Percentiles rank a stretch among this genome's conserved stretches.
Conservation (phyloP, 2,329 filamentous ascomycete species). For the Sporothrix variecibatus region DNA sequence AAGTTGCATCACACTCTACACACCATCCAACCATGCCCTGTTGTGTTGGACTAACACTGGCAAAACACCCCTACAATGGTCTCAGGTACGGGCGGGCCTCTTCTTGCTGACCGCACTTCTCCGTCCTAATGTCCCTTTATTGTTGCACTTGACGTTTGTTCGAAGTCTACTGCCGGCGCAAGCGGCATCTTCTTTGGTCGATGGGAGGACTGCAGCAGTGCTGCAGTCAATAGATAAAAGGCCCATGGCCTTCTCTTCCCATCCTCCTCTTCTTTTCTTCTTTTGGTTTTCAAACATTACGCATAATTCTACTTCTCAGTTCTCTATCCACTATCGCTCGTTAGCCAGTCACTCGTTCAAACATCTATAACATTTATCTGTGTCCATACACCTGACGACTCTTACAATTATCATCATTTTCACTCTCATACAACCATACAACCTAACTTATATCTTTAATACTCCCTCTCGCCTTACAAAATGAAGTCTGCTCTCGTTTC, state of each 20-base stretch:
- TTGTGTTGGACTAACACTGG: neutral
- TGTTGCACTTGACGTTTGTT: neutral
- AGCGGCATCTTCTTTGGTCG: neutral
- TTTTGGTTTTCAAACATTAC: neutral
- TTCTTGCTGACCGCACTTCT: neutral
- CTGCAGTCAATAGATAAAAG: neutral
- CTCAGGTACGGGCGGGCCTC: neutral
- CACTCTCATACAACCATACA: neutral
- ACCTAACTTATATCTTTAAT: neutral
- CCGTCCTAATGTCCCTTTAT: neutral
- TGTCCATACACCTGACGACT: neutral
- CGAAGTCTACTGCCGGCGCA: neutral
- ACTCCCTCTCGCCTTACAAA: neutral
- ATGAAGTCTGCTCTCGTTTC: constrained; percentile 29
- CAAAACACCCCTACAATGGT: neutral
- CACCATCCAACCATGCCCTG: neutral
- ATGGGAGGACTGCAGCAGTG: neutral
- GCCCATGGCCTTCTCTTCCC: neutral
- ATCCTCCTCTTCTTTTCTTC: neutral
- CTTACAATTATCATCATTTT: neutral
- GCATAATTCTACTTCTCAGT: neutral
- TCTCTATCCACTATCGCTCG: constrained; percentile 8
- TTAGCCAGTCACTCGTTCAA: constrained; percentile 19
- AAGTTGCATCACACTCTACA: constrained; percentile 3
- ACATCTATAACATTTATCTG: neutral